Base-by-base conservation (phyloP, 768 basidiomycete genomes). In the Xerocomellus intermedius region DNA sequence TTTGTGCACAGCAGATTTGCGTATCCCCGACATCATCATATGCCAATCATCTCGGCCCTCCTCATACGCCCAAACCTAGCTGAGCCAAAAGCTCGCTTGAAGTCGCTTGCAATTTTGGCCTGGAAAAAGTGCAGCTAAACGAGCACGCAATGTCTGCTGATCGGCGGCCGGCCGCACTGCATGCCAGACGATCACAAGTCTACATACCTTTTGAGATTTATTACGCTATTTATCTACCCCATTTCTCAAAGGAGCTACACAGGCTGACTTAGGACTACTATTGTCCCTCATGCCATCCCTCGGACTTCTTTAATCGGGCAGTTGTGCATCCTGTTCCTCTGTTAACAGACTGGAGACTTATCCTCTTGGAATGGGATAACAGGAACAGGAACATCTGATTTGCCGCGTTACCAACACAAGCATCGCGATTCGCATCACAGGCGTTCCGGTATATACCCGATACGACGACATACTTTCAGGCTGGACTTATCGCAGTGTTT, bases 271-370 rank as follows among this genome's bases (percentile, higher is more conserved):
- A 24, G n/a, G 41, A 28, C 26, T 19, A 42, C 33, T 30, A 28
- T 19, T 17, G 16, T 45, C 41, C 43, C 16, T 41, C 19, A 44
- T 43, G 35, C 30, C 21, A 39, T 41, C 19, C 57, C 56, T 53
- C 51, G 44, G 46, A 60, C 33, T 37, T 42, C 5, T 46, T 53
- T 46, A 32, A 53, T 43, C 12, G 17, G 53, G 19, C 39, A 38
- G 30, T 22, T 32, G 33, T 26, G 37, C 42, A 22, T 19, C 36
- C 38, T 38, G 35, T 48, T 16, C 35, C 10, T 19, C 8, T 38
- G 48, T 21, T 35, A 19, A 33, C 21, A 35, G 26, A 39, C 37
- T 41, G 56, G 24, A 37, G 4, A 16, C 24, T 30, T 21, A 21
- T 24, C 37, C 39, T 42, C 22, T 24, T 19, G 30, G 19, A 43